phyloP scores from a whole-genome alignment of 768 basidiomycete species.

The Rhizopogon vulgaris region DNA sequence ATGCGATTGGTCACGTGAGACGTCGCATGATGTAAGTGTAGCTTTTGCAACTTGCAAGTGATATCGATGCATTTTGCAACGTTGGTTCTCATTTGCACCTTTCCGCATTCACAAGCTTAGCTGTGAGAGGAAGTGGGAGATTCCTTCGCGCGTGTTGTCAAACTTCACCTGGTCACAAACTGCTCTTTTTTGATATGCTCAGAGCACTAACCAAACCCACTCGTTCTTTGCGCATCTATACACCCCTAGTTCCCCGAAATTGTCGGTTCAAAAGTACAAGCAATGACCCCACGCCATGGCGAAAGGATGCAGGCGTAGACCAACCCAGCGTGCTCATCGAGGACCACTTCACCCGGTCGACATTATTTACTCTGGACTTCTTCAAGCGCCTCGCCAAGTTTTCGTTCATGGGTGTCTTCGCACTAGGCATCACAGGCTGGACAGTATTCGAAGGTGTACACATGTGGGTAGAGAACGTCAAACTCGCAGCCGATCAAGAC shows the following conservation, averaged over 20 bases:
- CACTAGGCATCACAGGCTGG: conserved; percentile 37
- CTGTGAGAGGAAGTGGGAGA: too few species aligned
- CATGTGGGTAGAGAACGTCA: conserved; percentile 57
- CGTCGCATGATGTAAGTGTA: not conserved
- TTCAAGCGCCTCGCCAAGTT: conserved; percentile 45
- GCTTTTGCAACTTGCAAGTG: not conserved
- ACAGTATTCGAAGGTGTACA: conserved; percentile 53
- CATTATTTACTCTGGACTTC: conserved; percentile 36
- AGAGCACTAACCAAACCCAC: conserved; percentile 6
- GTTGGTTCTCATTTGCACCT: too few species aligned
- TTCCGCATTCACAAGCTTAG: too few species aligned
- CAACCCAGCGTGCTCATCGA: conserved; percentile 14
- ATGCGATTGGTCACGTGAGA: not conserved
- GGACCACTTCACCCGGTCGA: conserved; percentile 29
- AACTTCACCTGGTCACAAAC: not conserved
- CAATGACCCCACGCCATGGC: conserved; percentile 3
- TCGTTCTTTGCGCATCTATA: conserved; percentile 4
- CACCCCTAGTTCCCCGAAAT: not conserved
- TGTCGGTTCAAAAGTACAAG: conserved; percentile 6
- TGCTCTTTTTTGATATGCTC: conserved; percentile 7
- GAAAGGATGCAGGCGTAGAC: conserved; percentile 3
- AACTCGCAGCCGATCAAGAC: conserved; percentile 41
- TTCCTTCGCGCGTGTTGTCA: not conserved
- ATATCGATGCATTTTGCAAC: too few species aligned
- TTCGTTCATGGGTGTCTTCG: conserved; percentile 38